These are phyloP conservation scores for Fraxinus baroniana DNA, from an alignment of 305 asterid species.

Conservation along the genomic window DNA sequence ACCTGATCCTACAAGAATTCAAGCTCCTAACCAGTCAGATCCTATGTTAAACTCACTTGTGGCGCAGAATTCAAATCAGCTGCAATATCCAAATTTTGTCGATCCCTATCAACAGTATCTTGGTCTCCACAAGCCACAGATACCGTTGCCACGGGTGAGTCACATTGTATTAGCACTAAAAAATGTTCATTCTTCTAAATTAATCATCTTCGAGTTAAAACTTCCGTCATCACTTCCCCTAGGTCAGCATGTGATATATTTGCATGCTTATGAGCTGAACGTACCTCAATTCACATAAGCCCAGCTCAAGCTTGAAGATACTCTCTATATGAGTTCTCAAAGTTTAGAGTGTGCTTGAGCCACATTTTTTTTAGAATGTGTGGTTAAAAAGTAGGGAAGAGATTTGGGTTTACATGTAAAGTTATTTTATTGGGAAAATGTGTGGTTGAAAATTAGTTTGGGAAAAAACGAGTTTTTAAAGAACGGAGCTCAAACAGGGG, in stretches of 20 bases:
- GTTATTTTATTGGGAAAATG: neutral
- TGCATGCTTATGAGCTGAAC: neutral
- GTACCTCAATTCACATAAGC: neutral
- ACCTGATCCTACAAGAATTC: slow-evolving; percentile 40
- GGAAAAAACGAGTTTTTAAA: neutral
- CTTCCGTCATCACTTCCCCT: neutral
- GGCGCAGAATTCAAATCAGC: slow-evolving; percentile 35
- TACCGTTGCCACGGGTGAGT: slow-evolving; percentile 40
- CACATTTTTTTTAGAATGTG: neutral
- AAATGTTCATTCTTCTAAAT: neutral
- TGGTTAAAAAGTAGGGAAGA: too few relatives aligned
- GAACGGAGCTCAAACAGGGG: neutral
- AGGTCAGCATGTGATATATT: neutral
- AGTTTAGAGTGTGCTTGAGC: neutral
- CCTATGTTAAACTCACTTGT: slow-evolving; percentile 30
- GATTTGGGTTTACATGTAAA: neutral
- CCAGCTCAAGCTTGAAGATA: neutral
- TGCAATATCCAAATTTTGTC: slow-evolving; percentile 26
- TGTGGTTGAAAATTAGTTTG: neutral
- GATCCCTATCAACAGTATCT: slow-evolving; percentile 50
- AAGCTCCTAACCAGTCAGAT: slow-evolving; percentile 35
- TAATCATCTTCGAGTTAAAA: neutral
- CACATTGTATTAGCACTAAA: neutral
- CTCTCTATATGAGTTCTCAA: neutral
- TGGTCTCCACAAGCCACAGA: slow-evolving; percentile 42